Evolutionary conservation across 2,329 filamentous ascomycete genomes (phyloP).

Genomic region (Aspergillus unguis): DNA sequence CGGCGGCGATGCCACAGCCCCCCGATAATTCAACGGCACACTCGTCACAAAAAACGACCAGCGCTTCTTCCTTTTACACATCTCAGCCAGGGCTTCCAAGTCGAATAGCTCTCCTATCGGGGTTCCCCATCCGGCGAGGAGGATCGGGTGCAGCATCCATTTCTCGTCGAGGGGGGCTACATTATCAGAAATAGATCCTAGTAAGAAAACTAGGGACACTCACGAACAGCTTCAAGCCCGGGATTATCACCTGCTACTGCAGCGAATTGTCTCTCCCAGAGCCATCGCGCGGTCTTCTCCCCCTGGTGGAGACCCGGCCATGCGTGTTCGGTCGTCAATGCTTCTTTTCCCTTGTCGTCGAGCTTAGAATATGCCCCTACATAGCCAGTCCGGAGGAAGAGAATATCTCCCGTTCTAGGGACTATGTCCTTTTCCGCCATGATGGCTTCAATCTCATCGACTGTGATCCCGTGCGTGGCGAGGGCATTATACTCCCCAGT

Average conservation of each 20-base stretch:
- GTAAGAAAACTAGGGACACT: not conserved
- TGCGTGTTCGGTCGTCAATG: not conserved
- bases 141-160: not conserved
- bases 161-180: not conserved
- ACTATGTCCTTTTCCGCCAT: not conserved
- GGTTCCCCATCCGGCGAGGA: not conserved
- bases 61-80: not conserved
- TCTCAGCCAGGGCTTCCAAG: not conserved
- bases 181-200: too few species aligned
- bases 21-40: not conserved
- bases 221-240: not conserved
- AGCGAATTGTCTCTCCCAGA: not conserved
- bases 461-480: not conserved
- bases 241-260: not conserved
- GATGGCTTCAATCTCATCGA: not conserved
- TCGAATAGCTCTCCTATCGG: not conserved
- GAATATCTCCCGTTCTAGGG: not conserved
- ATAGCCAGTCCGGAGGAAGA: not conserved
- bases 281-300: not conserved
- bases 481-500: not conserved
- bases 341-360: not conserved
- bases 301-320: not conserved
- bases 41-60: not conserved
- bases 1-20: not conserved
- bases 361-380: not conserved